phyloP scores from a whole-genome alignment of 495 filamentous ascomycete species.

The Aspergillus bridgeri region DNA sequence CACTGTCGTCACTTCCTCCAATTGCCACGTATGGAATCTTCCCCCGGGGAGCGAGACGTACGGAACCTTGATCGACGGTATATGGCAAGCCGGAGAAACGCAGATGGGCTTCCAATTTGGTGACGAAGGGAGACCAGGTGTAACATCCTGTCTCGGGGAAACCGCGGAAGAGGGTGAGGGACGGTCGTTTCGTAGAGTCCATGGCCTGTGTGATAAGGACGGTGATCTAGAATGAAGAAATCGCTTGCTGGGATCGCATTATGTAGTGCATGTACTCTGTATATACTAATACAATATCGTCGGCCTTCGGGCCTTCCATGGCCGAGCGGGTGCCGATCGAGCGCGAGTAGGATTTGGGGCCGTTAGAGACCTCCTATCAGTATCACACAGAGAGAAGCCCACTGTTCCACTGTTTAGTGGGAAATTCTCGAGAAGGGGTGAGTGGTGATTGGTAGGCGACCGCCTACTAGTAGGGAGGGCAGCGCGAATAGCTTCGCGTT shows the following conservation, averaged over 20 bases:
- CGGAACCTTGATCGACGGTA: conserved; percentile 38
- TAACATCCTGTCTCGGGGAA: conserved; percentile 38
- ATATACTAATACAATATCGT: too few relatives aligned
- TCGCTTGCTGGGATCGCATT: not conserved
- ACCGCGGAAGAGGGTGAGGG: conserved; percentile 51
- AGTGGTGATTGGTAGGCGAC: too few relatives aligned
- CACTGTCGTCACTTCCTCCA: conserved; percentile 11
- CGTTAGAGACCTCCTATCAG: too few relatives aligned
- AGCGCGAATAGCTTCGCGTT: too few relatives aligned
- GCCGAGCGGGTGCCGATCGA: not conserved
- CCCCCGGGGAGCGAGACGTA: conserved; percentile 44
- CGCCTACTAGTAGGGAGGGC: too few relatives aligned
- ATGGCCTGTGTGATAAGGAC: not conserved
- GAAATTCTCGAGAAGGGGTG: too few relatives aligned
- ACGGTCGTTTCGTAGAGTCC: not conserved
- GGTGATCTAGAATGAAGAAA: not conserved
- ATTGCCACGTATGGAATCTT: conserved; percentile 57
- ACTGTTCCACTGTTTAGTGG: too few relatives aligned
- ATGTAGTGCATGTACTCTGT: not conserved
- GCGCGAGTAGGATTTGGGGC: not conserved
- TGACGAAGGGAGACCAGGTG: conserved; percentile 63
- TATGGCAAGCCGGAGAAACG: conserved; percentile 53
- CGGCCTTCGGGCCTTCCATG: not conserved
- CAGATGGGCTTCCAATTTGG: conserved; percentile 61
- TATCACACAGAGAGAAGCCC: too few relatives aligned